A percentile compares a stretch with the other conserved stretches of the same genome.
phyloP scores from a whole-genome alignment of 257 asterid species.

The Apocynum venetum region DNA sequence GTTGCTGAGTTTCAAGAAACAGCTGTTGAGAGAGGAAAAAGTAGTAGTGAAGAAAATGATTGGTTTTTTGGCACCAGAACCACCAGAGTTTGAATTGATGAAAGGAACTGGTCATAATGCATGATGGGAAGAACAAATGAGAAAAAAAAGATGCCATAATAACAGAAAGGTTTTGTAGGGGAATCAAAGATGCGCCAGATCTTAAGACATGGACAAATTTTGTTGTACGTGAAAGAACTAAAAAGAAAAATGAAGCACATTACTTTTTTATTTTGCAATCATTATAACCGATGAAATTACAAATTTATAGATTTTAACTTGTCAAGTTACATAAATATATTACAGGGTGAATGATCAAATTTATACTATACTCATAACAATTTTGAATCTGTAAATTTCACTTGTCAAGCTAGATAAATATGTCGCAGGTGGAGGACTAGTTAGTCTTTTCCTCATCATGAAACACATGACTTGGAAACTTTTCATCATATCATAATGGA shows the following conservation, averaged over 20 bases:
- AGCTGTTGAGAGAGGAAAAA: constrained; percentile 3
- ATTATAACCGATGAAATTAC: too few species aligned
- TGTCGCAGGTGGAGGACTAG: too few species aligned
- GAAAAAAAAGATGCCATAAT: constrained; percentile 4
- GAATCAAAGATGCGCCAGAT: constrained; percentile 17
- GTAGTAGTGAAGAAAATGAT: constrained; percentile 19
- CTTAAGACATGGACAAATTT: constrained; percentile 9
- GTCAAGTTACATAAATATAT: too few species aligned
- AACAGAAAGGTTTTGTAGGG: neutral
- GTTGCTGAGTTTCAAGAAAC: constrained; percentile 8
- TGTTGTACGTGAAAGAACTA: neutral
- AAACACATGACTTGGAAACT: too few species aligned
- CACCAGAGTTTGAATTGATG: constrained; percentile 16
- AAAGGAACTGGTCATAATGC: constrained; percentile 34
- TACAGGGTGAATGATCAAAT: too few species aligned
- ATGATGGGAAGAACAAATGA: constrained; percentile 21
- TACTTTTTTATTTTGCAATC: too few species aligned
- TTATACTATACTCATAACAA: too few species aligned
- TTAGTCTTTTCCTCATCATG: too few species aligned
- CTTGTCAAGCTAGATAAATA: too few species aligned
- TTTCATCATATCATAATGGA: constrained; percentile 12
- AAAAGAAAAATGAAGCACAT: neutral
- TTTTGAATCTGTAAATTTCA: too few species aligned
- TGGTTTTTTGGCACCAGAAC: constrained; percentile 13
- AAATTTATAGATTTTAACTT: too few species aligned